Evolutionary conservation across 208 protist species (phyloP).

Genomic region (Leishmania amazonensis): DNA sequence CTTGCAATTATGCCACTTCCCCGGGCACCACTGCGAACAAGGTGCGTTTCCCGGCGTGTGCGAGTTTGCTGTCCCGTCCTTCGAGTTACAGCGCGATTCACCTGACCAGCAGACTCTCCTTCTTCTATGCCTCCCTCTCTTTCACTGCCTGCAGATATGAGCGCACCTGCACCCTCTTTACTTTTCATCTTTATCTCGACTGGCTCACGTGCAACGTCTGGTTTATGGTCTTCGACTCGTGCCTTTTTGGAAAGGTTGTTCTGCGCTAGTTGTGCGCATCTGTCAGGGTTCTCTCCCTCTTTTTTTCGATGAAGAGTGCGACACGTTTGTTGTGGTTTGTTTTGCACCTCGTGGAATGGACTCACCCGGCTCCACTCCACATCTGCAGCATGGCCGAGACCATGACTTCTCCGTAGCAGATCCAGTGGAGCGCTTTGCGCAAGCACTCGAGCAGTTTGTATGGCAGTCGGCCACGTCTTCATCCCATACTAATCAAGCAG

Average conservation of each 20-base stretch:
- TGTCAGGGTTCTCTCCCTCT: background rate
- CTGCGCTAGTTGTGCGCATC: background rate
- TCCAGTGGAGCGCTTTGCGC: constrained; percentile 18
- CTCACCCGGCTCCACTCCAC: background rate
- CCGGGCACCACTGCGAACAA: background rate
- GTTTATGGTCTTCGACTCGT: background rate
- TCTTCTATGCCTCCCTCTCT: background rate
- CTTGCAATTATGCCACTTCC: background rate
- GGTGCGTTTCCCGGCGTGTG: background rate
- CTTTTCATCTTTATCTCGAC: background rate
- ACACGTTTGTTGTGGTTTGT: background rate
- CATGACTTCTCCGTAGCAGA: background rate
- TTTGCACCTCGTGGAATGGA: background rate
- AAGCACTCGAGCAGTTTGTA: constrained; percentile 25
- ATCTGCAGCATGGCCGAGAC: background rate
- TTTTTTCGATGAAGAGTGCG: constrained; percentile 1
- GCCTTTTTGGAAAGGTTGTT: background rate
- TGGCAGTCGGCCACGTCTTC: constrained; percentile 9
- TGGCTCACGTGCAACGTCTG: background rate
- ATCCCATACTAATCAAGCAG: background rate
- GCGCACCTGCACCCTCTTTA: background rate
- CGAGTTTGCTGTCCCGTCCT: background rate
- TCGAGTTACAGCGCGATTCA: background rate
- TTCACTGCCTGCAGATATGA: background rate
- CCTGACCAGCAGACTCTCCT: background rate